These are phyloP conservation scores for Leccinum broughii DNA, from an alignment of 768 basidiomycete species.

Conservation along the genomic window DNA sequence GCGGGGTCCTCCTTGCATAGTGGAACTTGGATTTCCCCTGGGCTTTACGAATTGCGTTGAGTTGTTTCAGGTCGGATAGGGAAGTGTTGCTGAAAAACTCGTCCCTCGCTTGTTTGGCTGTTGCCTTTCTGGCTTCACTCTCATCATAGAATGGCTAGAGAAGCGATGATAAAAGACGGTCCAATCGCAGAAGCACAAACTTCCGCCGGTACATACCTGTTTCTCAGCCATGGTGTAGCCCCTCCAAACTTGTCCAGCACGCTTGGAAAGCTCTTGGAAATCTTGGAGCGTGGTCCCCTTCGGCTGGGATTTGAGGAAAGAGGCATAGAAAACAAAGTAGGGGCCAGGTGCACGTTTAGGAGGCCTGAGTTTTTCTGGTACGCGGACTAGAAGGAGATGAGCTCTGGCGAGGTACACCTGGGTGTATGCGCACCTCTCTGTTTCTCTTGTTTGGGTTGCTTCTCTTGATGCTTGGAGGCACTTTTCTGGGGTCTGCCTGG, in stretches of 20 bases:
- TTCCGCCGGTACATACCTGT: constrained; percentile 28
- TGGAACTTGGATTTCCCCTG: constrained; percentile 25
- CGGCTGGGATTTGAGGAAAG: constrained; percentile 13
- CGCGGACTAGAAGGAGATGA: constrained; percentile 17
- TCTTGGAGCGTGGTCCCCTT: neutral
- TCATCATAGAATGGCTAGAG: constrained; percentile 32
- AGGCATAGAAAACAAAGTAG: constrained; percentile 27
- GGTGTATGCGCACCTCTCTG: constrained; percentile 15
- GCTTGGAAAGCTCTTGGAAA: constrained; percentile 11
- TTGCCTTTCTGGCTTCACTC: constrained; percentile 12
- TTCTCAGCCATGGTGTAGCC: constrained; percentile 36
- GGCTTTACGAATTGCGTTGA: constrained; percentile 35
- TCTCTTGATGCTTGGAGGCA: constrained; percentile 6
- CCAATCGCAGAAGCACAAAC: neutral
- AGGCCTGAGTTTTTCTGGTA: constrained; percentile 20
- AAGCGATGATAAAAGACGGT: neutral
- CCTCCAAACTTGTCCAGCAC: constrained; percentile 32
- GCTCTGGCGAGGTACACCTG: neutral
- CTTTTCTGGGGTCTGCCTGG: neutral
- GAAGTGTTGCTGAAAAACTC: constrained; percentile 31
- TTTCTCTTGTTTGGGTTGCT: constrained; percentile 9
- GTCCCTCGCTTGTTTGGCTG: constrained; percentile 22
- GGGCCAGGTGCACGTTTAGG: constrained; percentile 31
- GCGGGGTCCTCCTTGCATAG: neutral
- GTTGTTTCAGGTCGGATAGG: constrained; percentile 20